Conservation (phyloP, 176 grass and related monocot species). For the Eleusine indica region DNA sequence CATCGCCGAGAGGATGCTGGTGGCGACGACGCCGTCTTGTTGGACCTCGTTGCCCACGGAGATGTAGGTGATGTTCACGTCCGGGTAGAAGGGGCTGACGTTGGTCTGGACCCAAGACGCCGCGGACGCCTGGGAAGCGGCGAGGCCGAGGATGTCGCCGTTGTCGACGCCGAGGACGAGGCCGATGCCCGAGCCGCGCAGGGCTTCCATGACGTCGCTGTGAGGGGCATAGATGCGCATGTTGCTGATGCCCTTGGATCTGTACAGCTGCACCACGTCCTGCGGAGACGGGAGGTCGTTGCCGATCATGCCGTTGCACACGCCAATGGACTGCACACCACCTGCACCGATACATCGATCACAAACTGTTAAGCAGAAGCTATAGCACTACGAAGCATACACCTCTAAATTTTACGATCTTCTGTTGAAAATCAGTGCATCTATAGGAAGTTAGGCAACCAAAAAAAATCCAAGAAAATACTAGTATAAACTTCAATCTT, state of each 20-base stretch:
- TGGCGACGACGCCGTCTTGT: constrained; percentile 5
- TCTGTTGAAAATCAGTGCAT: no score
- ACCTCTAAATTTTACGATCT: no score
- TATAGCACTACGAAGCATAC: no score
- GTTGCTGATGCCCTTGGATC: constrained; percentile 48
- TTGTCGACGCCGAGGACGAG: constrained; percentile 48
- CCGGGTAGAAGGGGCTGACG: constrained; percentile 38
- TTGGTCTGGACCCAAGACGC: constrained; percentile 57
- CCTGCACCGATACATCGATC: not conserved
- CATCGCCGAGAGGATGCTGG: constrained; percentile 67
- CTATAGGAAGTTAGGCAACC: not conserved
- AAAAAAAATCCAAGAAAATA: not conserved
- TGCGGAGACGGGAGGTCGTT: constrained; percentile 54
- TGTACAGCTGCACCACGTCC: constrained; percentile 63
- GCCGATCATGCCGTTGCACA: constrained; percentile 29
- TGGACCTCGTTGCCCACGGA: constrained; percentile 68
- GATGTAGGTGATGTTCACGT: constrained; percentile 61
- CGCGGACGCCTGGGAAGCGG: constrained; percentile 20
- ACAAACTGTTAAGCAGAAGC: no score
- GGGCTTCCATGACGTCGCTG: constrained; percentile 35
- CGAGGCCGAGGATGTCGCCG: not conserved
- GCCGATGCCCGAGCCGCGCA: constrained; percentile 47
- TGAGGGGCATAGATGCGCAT: constrained; percentile 74
- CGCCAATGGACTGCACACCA: constrained; percentile 7
- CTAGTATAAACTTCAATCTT: not conserved